phyloP scores from a whole-genome alignment of 768 basidiomycete species.

The Phlegmacium glaucopus region DNA sequence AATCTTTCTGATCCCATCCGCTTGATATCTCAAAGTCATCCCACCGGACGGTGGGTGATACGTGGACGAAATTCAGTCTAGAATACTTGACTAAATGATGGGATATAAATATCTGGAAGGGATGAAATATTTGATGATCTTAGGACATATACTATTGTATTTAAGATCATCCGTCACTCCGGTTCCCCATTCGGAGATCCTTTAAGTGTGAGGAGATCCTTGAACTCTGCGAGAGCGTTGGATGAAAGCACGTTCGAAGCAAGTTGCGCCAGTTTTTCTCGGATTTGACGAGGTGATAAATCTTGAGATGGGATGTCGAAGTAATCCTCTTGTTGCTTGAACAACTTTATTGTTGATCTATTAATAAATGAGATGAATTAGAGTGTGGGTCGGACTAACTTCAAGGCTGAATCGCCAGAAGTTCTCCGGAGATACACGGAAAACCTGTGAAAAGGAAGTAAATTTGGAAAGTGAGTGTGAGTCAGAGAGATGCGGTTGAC shows the following conservation, averaged over 20 bases:
- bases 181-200: conserved; percentile 74
- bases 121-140: background rate
- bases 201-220: conserved; percentile 61
- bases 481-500: background rate
- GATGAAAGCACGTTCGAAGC: conserved; percentile 52
- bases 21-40: conserved; percentile 81
- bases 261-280: conserved; percentile 65
- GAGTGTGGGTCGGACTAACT: conserved; percentile 29
- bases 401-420: conserved; percentile 78
- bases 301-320: conserved; percentile 72
- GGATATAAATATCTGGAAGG: background rate
- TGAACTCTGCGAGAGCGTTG: conserved; percentile 48
- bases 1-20: conserved; percentile 79
- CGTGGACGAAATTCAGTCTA: conserved; percentile 89
- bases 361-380: background rate
- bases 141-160: conserved; percentile 64
- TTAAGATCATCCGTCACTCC: conserved; percentile 84
- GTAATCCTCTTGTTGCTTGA: conserved; percentile 72
- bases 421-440: conserved; percentile 64
- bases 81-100: conserved; percentile 73
- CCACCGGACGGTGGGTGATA: conserved; percentile 80
- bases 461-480: background rate
- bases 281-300: conserved; percentile 67
- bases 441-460: conserved; percentile 40
- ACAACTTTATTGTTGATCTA: conserved; percentile 48